Percentiles rank a stretch among this genome's conserved stretches.
Evolutionary conservation across 208 protist genomes (phyloP).

Genomic region (Histomonas meleagridis): DNA sequence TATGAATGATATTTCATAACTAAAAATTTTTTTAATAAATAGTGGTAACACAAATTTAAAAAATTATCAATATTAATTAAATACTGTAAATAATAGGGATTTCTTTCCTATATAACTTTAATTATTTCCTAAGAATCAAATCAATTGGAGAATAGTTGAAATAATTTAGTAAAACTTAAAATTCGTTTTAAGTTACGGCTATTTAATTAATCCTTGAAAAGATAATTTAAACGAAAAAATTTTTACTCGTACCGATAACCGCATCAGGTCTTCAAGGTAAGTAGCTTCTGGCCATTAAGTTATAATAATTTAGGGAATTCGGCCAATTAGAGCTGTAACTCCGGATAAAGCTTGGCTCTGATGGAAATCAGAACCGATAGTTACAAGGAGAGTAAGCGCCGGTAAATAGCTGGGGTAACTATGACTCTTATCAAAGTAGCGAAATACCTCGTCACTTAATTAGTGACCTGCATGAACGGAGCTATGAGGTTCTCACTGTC

Average conservation of each 20-base stretch:
- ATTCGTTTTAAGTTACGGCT: background rate
- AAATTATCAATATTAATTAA: background rate
- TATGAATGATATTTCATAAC: background rate
- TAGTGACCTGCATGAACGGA: constrained; percentile 66
- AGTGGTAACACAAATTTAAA: background rate
- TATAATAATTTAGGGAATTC: constrained; percentile 68
- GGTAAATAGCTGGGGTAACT: constrained; percentile 71
- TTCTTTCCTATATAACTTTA: background rate
- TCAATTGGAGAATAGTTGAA: background rate
- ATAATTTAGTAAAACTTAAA: background rate
- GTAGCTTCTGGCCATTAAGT: constrained; percentile 63
- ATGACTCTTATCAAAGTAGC: constrained; percentile 73
- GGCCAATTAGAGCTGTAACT: constrained; percentile 66
- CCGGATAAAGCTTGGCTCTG: constrained; percentile 66
- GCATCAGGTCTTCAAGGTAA: constrained; percentile 67
- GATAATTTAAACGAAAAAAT: background rate
- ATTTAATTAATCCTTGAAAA: background rate
- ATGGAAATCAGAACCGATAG: constrained; percentile 60
- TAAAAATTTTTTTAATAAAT: background rate
- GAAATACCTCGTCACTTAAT: constrained; percentile 70
- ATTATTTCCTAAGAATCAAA: background rate
- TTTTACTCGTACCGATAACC: constrained; percentile 57
- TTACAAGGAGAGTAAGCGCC: constrained; percentile 67
- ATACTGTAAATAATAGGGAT: background rate
- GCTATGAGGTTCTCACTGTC: constrained; percentile 65